A percentile compares a stretch with the other conserved stretches of the same genome.
These are phyloP conservation scores for Ilex aquifolium DNA, from an alignment of 257 asterid genomes.

Conservation along the genomic window DNA sequence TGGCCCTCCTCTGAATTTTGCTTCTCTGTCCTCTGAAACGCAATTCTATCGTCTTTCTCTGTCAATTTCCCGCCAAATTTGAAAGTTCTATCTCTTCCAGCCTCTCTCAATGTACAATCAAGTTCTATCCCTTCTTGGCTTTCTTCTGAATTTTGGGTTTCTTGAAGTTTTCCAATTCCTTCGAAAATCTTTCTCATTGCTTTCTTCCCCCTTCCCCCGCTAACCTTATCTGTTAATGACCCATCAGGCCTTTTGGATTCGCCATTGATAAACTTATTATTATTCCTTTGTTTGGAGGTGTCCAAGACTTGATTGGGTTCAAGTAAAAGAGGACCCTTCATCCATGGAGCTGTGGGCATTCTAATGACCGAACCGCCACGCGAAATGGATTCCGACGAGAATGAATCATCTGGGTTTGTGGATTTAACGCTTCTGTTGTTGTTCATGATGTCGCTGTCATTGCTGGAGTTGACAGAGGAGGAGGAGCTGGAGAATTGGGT, in stretches of 20 bases:
- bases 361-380: slow-evolving; percentile 34
- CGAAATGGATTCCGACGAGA: slow-evolving; percentile 23
- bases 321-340: slow-evolving; percentile 64
- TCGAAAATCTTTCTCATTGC: slow-evolving; percentile 71
- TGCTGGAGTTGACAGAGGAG: slow-evolving; percentile 2
- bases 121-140: slow-evolving; percentile 26
- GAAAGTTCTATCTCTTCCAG: slow-evolving; percentile 34
- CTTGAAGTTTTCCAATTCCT: slow-evolving; percentile 58
- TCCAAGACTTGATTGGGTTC: slow-evolving; percentile 53
- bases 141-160: slow-evolving; percentile 28
- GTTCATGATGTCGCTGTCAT: slow-evolving; percentile 12
- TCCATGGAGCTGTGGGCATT: slow-evolving; percentile 97
- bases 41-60: neutral
- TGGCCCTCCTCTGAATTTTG: slow-evolving; percentile 15
- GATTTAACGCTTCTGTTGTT: slow-evolving; percentile 11
- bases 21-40: neutral
- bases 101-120: slow-evolving; percentile 51
- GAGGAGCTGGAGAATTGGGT: slow-evolving; percentile 1
- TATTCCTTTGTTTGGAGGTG: slow-evolving; percentile 31
- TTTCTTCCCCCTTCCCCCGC: slow-evolving; percentile 72
- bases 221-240: slow-evolving; percentile 57
- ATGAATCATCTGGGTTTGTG: slow-evolving; percentile 18
- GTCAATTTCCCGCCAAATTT: slow-evolving; percentile 13
- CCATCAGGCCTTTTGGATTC: slow-evolving; percentile 26
- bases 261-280: slow-evolving; percentile 25